A percentile compares a stretch with the other conserved stretches of the same genome.
Conservation (phyloP, 1,284 basidiomycete genomes). For the Waitea zeae region DNA sequence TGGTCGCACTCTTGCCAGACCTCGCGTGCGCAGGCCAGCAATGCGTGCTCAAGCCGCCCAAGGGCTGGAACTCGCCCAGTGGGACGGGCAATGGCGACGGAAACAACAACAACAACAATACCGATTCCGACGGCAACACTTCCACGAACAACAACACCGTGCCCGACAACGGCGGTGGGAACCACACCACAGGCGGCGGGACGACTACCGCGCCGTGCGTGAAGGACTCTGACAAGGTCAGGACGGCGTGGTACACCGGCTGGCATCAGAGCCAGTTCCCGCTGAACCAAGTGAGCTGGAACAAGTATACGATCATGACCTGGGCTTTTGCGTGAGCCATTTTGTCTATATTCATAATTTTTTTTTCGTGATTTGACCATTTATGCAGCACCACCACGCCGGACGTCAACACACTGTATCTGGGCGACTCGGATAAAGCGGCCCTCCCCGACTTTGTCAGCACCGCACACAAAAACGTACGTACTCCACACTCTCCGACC, state of each 20-base stretch:
- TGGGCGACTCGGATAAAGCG: constrained; percentile 20
- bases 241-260: neutral
- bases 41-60: neutral
- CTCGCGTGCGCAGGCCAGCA: neutral
- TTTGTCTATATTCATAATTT: too few relatives aligned
- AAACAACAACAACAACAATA: neutral
- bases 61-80: neutral
- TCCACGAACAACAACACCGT: neutral
- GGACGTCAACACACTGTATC: constrained; percentile 17
- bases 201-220: too few relatives aligned
- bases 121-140: neutral
- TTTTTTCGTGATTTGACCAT: too few relatives aligned
- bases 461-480: constrained; percentile 28
- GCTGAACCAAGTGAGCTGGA: neutral
- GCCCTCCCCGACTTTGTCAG: constrained; percentile 30
- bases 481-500: constrained; percentile 6
- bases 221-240: neutral
- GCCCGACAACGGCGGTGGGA: neutral
- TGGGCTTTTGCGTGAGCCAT: constrained; percentile 28
- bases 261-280: neutral
- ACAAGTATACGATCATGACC: constrained; percentile 20
- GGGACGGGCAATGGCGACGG: too few relatives aligned
- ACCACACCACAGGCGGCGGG: too few relatives aligned
- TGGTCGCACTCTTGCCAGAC: neutral
- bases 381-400: constrained; percentile 26